Evolutionary conservation across 139 green algal genomes (phyloP).

Genomic region (Klebsormidium nitens): DNA sequence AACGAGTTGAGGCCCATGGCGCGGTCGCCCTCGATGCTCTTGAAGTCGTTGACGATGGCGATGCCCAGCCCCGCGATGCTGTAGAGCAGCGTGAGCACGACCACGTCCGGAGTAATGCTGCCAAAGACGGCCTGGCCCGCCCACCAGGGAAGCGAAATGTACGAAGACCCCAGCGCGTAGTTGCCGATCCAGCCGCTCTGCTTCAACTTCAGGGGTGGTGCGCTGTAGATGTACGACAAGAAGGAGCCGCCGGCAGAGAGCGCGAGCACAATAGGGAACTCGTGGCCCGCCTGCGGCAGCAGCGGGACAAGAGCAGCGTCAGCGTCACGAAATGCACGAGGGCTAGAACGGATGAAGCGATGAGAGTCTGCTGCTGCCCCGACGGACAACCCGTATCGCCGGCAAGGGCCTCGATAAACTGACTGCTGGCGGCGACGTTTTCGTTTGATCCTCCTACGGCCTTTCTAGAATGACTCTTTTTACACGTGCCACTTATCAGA

Average conservation of each 20-base stretch:
- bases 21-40: conserved; percentile 87
- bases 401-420: too few species aligned
- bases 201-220: conserved; percentile 86
- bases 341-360: not conserved
- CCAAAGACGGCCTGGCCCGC: conserved; percentile 85
- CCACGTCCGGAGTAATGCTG: conserved; percentile 79
- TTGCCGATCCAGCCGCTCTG: conserved; percentile 63
- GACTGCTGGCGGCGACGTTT: too few species aligned
- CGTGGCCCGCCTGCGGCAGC: conserved; percentile 53
- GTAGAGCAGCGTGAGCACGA: conserved; percentile 95
- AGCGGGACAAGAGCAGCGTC: conserved; percentile 26
- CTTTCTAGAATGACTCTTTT: too few species aligned
- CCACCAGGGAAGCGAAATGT: conserved; percentile 94
- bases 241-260: conserved; percentile 87
- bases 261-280: conserved; percentile 60
- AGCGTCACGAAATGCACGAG: conserved; percentile 24
- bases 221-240: conserved; percentile 99
- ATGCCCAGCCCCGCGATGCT: conserved; percentile 95
- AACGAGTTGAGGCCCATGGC: conserved; percentile 65
- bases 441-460: too few species aligned
- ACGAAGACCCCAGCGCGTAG: conserved; percentile 90
- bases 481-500: too few species aligned
- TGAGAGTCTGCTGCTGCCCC: too few species aligned
- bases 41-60: conserved; percentile 99
- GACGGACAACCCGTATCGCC: too few species aligned